A percentile compares a stretch with the other conserved stretches of the same genome.
Evolutionary conservation across 192 early-diverging fungal species (phyloP).

Genomic region (Jimgerdemannia lactiflua): DNA sequence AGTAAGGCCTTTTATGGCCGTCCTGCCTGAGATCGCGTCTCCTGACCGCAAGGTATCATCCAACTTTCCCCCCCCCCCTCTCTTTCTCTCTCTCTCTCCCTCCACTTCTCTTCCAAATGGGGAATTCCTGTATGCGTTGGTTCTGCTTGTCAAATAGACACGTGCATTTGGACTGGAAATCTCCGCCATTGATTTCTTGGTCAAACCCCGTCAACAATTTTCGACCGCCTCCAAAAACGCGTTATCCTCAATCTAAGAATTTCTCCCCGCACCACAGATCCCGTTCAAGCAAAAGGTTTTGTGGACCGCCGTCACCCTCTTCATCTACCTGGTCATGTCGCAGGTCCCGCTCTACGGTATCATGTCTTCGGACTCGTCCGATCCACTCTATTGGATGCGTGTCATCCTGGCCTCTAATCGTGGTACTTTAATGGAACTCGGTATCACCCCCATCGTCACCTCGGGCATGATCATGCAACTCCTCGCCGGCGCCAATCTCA

Average conservation of each 20-base stretch:
- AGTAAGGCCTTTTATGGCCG: constrained; percentile 95
- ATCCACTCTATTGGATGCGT: constrained; percentile 99
- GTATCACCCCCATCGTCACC: constrained; percentile 99
- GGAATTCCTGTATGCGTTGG: not conserved
- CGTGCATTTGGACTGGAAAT: not conserved
- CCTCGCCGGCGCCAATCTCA: constrained; percentile 96
- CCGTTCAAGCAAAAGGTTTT: constrained; percentile 98
- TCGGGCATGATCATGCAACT: constrained; percentile 99
- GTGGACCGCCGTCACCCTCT: constrained; percentile 99
- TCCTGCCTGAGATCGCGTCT: constrained; percentile 96
- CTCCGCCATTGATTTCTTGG: not conserved
- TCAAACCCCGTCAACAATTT: not conserved
- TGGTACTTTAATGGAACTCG: constrained; percentile 99
- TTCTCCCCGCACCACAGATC: constrained; percentile 47
- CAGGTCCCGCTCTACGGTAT: constrained; percentile 99
- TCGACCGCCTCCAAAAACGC: not conserved
- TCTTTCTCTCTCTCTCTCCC: too few relatives aligned
- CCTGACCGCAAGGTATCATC: constrained; percentile 90
- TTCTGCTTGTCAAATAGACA: not conserved
- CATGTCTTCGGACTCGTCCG: constrained; percentile 99
- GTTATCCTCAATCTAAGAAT: too few relatives aligned
- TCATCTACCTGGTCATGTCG: constrained; percentile 99
- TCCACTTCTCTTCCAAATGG: not conserved
- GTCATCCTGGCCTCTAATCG: constrained; percentile 99
- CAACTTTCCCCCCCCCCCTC: not conserved